Evolutionary conservation across 208 protist species (phyloP), one percentile per base, ranked within the genome.

Genomic region (Leptomonas pyrrhocoris): DNA sequence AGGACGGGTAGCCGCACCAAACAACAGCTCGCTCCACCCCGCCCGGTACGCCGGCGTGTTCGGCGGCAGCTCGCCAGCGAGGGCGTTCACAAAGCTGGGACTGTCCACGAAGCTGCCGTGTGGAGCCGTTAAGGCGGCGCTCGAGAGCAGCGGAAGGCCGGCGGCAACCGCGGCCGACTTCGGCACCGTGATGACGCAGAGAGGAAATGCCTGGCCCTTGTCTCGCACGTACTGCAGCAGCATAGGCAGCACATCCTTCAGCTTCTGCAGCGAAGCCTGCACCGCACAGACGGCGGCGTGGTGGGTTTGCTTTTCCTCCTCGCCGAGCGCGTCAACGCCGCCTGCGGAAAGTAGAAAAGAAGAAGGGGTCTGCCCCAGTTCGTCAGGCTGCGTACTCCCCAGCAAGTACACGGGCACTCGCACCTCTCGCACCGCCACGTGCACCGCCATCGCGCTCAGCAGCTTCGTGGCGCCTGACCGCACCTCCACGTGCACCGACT

Each of bases 401-500:
- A 65, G 8, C 31, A 65, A 45, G 28, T 31, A 34, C 46, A 70
- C 63, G 6, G 57, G 51, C 48, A 43, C 49, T 28, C 9, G 30
- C 7, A 46, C 27, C 34, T 77, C 71, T 0, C 27, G 55, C 38
- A 56, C 27, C 13, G 56, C 6, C 38, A 77, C 36, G 19, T 61
- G 46, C 15, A 66, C 48, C 8, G 63, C 57, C 9, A 66, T 38
- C n/a, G 63, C 56, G 25, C 61, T 34, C 27, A 77, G 65, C 21
- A 77, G 36, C 34, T 65, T 56, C 2, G 46, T 67, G 13, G 71
- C 71, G 18, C 59, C 45, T 2, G 54, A 70, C 7, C 71, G 71
- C 46, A 77, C 40, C 30, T 53, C 46, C 0, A 77, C 57, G 40
- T 77, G 63, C 15, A 42, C 48, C 12, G 45, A 49, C 11, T 40